Percentiles rank a stretch among this genome's conserved stretches.
Evolutionary conservation across 441 rosid species (phyloP).

Genomic region (Euphorbia celastroides): DNA sequence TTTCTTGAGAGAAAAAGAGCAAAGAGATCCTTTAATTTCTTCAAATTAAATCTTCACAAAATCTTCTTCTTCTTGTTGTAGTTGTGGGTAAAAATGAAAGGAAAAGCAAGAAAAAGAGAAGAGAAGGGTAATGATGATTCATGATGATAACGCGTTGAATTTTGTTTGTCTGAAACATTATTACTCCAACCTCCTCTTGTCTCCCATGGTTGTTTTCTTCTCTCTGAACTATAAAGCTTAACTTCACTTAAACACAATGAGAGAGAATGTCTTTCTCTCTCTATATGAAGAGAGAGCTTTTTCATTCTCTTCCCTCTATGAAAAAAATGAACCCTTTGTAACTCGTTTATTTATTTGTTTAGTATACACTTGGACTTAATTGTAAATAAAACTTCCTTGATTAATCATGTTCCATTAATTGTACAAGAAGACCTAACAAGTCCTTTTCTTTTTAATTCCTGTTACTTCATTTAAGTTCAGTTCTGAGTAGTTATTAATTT

Average conservation of each 20-base stretch:
- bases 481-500: too few relatives aligned
- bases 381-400: too few relatives aligned
- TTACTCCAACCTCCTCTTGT: constrained; percentile 28
- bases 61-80: constrained; percentile 14
- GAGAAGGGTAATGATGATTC: constrained; percentile 47
- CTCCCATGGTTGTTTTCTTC: constrained; percentile 14
- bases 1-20: not conserved
- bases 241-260: constrained; percentile 4
- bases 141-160: constrained; percentile 21
- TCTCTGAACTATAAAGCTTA: not conserved
- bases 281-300: constrained; percentile 4
- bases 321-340: too few relatives aligned
- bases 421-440: too few relatives aligned
- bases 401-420: too few relatives aligned
- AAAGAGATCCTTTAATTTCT: constrained; percentile 14
- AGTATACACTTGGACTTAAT: too few relatives aligned
- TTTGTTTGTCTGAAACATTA: not conserved
- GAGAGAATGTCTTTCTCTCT: constrained; percentile 11
- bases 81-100: constrained; percentile 21
- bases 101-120: constrained; percentile 20
- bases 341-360: too few relatives aligned
- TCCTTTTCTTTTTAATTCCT: too few relatives aligned
- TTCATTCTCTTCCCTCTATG: too few relatives aligned
- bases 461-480: too few relatives aligned
- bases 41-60: not conserved